A percentile compares a stretch with the other conserved stretches of the same genome.
Conservation (phyloP, 331 rosid species). For the Phaseolus coccineus region DNA sequence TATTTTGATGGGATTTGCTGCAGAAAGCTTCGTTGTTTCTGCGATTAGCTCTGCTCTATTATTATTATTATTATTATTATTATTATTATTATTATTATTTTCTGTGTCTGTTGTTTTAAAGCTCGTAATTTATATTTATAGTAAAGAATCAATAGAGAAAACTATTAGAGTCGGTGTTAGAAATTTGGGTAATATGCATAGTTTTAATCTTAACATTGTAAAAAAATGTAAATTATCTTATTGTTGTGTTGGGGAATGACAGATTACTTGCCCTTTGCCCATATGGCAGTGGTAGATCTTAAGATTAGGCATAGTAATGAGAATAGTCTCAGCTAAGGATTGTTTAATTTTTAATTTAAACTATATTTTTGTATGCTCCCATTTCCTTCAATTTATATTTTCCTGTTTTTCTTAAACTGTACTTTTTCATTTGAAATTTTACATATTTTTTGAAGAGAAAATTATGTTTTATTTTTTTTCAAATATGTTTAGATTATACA, state of each 20-base stretch:
- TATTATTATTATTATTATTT: neutral
- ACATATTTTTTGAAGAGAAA: neutral
- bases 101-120: slow-evolving; percentile 6
- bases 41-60: slow-evolving; percentile 22
- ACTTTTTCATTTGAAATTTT: neutral
- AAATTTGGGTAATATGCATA: no score
- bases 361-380: neutral
- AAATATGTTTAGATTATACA: neutral
- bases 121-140: slow-evolving; percentile 10
- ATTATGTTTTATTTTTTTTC: neutral
- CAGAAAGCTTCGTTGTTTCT: slow-evolving; percentile 27
- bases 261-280: slow-evolving; percentile 38
- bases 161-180: no score
- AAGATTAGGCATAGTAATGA: slow-evolving; percentile 13
- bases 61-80: neutral
- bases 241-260: slow-evolving; percentile 39
- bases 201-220: no score
- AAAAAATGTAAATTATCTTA: neutral
- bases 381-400: neutral
- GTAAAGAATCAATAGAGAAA: slow-evolving; percentile 8
- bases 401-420: neutral
- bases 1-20: slow-evolving; percentile 33
- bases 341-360: neutral
- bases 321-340: neutral
- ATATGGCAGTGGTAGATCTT: slow-evolving; percentile 39